phyloP scores from a whole-genome alignment of 2,329 filamentous ascomycete species.

The Aspergillus terreus region DNA sequence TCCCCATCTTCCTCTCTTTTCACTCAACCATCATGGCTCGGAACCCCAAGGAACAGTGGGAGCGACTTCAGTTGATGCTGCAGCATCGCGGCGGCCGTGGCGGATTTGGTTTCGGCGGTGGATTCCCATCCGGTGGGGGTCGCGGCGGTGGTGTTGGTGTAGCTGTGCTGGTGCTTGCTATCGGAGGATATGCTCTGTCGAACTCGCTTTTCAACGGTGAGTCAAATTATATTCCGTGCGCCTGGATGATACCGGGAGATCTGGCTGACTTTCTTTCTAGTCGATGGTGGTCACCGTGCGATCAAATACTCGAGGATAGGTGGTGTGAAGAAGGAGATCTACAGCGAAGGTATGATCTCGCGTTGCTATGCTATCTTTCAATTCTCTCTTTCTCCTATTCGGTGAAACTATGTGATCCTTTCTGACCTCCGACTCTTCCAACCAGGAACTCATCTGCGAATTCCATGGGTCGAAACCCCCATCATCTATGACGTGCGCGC shows the following conservation, averaged over 20 bases:
- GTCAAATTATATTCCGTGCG: conserved; percentile 4
- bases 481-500: conserved; percentile 97
- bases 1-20: background rate
- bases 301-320: conserved; percentile 95
- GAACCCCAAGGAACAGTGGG: conserved; percentile 65
- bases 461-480: conserved; percentile 97
- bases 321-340: conserved; percentile 96
- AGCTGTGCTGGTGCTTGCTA: conserved; percentile 50
- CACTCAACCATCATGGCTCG: conserved; percentile 39
- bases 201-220: conserved; percentile 68
- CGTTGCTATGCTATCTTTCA: conserved; percentile 1
- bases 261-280: conserved; percentile 40
- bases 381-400: conserved; percentile 1
- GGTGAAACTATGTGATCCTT: background rate
- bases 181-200: conserved; percentile 39
- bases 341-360: conserved; percentile 69
- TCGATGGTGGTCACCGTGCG: conserved; percentile 96
- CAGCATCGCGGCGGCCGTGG: conserved; percentile 49
- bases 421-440: conserved; percentile 1
- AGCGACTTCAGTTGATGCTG: conserved; percentile 61
- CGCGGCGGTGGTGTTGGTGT: conserved; percentile 53
- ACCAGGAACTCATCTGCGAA: conserved; percentile 81
- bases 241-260: background rate
- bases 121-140: conserved; percentile 53
- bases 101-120: conserved; percentile 40